Conservation (phyloP, 768 basidiomycete species). For the Tulasnella sp. region DNA sequence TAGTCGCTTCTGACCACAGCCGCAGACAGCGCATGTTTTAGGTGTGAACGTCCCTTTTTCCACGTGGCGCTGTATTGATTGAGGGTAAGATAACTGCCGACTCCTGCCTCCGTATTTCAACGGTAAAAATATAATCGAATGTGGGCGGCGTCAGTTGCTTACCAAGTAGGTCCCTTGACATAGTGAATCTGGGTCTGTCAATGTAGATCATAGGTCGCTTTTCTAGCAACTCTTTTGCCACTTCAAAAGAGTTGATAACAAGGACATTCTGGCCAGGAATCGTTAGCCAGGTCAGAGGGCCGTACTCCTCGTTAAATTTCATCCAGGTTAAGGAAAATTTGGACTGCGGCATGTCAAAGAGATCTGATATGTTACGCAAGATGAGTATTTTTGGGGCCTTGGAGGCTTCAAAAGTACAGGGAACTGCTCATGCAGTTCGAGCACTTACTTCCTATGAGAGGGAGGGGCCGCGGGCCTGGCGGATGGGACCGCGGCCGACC, state of each 20-base stretch:
- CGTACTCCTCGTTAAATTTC: not conserved
- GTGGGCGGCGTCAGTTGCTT: not conserved
- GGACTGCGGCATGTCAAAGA: not conserved
- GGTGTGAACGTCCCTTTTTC: not conserved
- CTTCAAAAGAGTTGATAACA: slow-evolving; percentile 1
- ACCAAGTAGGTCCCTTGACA: not conserved
- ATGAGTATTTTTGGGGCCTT: not conserved
- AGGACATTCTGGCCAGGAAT: slow-evolving; percentile 14
- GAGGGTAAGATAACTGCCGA: not conserved
- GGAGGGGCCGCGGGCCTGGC: not conserved
- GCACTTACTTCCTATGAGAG: slow-evolving; percentile 5
- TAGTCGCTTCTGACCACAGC: not conserved
- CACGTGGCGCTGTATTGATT: not conserved
- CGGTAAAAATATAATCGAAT: not conserved
- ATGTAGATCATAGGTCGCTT: not conserved
- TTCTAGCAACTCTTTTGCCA: slow-evolving; percentile 1
- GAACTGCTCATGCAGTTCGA: too few relatives aligned
- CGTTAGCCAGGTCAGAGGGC: not conserved
- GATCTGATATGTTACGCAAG: not conserved
- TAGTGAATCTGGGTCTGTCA: slow-evolving; percentile 19
- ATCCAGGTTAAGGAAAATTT: not conserved
- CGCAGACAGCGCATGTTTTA: not conserved
- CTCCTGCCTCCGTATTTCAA: not conserved
- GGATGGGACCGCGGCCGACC: not conserved
- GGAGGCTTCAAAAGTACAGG: not conserved